phyloP scores from a whole-genome alignment of 2,329 filamentous ascomycete genomes.

The Hortaea werneckii region DNA sequence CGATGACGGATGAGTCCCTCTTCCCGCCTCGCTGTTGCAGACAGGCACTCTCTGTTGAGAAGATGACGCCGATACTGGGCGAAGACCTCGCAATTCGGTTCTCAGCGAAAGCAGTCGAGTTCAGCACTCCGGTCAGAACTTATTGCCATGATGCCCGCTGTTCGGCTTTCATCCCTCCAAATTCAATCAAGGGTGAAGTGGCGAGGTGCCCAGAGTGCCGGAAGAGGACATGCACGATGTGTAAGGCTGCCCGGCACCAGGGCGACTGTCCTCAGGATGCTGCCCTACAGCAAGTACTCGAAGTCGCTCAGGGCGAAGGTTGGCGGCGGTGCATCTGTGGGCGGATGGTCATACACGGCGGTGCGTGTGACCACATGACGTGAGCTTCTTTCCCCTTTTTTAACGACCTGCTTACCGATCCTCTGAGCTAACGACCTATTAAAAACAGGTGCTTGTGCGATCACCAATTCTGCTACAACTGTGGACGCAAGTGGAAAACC shows the following conservation, averaged over 20 bases:
- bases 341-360: constrained; percentile 1
- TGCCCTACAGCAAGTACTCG: constrained; percentile 1
- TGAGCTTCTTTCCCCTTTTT: background rate
- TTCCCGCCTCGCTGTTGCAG: constrained; percentile 47
- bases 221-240: constrained; percentile 37
- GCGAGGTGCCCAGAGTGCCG: constrained; percentile 36
- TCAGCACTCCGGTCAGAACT: constrained; percentile 34
- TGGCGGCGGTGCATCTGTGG: constrained; percentile 2
- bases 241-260: constrained; percentile 30
- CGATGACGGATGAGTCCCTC: constrained; percentile 37
- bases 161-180: constrained; percentile 34
- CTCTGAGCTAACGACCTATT: background rate
- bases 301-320: background rate
- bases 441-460: constrained; percentile 10
- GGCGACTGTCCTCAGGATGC: constrained; percentile 7
- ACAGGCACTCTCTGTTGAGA: constrained; percentile 28
- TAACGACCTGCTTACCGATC: background rate
- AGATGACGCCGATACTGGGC: constrained; percentile 26
- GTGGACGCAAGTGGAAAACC: constrained; percentile 12
- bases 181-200: constrained; percentile 21
- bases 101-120: constrained; percentile 37
- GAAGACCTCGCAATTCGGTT: constrained; percentile 26
- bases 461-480: constrained; percentile 17
- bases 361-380: constrained; percentile 6
- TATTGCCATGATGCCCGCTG: constrained; percentile 41